Conservation (phyloP, 306 rosid genomes). For the Cicer chorassanicum region DNA sequence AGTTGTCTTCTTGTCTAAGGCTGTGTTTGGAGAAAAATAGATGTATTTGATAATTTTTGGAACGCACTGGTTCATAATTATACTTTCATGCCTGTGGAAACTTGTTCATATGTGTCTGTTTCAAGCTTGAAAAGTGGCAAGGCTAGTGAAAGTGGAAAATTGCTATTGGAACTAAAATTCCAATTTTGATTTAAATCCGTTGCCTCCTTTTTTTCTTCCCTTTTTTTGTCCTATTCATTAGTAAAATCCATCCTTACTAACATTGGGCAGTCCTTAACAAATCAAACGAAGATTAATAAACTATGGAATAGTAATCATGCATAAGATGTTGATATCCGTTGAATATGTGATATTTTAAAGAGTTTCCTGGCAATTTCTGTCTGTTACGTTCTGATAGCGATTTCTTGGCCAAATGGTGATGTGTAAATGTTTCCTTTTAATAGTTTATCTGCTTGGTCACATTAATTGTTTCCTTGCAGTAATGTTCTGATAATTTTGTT, state of each 20-base stretch:
- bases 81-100: not conserved
- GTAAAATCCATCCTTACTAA: not conserved
- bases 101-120: not conserved
- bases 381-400: not conserved
- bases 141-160: slow-evolving; percentile 4
- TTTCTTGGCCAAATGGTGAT: not conserved
- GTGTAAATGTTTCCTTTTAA: not conserved
- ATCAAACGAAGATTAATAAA: not conserved
- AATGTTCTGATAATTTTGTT: not conserved
- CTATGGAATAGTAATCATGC: not conserved
- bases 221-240: too few relatives aligned
- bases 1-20: not conserved
- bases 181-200: not conserved
- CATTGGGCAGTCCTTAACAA: not conserved
- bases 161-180: slow-evolving; percentile 15
- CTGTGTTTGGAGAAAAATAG: not conserved
- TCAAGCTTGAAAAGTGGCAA: not conserved
- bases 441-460: not conserved
- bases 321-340: not conserved
- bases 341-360: not conserved
- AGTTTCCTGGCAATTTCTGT: slow-evolving; percentile 5
- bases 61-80: not conserved
- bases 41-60: not conserved
- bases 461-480: not conserved
- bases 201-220: not conserved